Evolutionary conservation across 768 basidiomycete genomes (phyloP), one percentile per base, ranked within the genome.

Genomic region (Podaxis sp.): DNA sequence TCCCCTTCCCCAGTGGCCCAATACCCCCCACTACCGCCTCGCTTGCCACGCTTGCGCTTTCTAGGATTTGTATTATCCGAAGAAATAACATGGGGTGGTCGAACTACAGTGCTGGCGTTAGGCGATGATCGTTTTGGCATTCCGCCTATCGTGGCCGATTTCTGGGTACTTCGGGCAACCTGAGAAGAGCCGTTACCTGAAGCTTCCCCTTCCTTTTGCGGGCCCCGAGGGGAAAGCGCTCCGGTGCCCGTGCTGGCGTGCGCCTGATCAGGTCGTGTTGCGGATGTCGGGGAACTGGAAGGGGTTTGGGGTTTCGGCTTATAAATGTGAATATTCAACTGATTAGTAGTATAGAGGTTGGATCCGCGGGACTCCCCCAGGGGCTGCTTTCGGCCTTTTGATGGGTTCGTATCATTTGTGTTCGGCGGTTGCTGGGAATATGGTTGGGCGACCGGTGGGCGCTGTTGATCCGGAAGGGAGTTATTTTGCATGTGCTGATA

Each of bases 41-140:
- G 28, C 54, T 69, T 74, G 11, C 60, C 53, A 17, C 72, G 70
- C 59, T 73, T 74, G 44, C 70, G 67, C 60, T 75, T 67, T 38
- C 65, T 61, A 1, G 57, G 38, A n/a, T 33, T 33, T 4, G 64
- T 41, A 58, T 67, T 70, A 26, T 41, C 53, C 10, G 37, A 20
- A 30, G 58, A 10, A 24, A 49, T 24, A 13, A 22, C 24, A 10
- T 50, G 49, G 12, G 22, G 49, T 15, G 58, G 12, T 10, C 4
- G 61, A 37, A 26, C 2, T 3, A 20, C 3, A 8, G 20, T 6
- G 20, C 37, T 36, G 12, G 30, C 4, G 4, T 51, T 55, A 22
- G 38, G n/a, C 44, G 51, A 12, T 24, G 59, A 17, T 44, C 61
- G 54, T 38, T 62, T 62, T 7, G 44, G 22, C 4, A 46, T 15